Evolutionary conservation across 176 grass and related monocot species (phyloP), one percentile per base, ranked within the genome.

Genomic region (Alopecurus myosuroides): DNA sequence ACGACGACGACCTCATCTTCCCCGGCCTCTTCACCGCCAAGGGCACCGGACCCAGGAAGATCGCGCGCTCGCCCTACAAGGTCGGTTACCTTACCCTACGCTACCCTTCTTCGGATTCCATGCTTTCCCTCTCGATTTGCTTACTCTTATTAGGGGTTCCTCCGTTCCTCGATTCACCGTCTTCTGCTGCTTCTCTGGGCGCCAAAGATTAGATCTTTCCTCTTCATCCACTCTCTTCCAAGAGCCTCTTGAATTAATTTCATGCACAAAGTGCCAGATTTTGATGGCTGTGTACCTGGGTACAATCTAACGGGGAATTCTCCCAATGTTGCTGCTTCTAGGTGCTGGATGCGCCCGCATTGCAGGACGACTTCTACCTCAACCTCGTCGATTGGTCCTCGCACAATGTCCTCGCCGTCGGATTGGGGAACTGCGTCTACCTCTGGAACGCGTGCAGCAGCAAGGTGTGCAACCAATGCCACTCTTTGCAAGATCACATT

Each of bases 371-470:
- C 85, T 99, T 99, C 91, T 99, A 99, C 86, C 84, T 97, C 19
- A 99, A 99, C 77, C 97, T 99, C 15, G 94, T 99, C 13, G 97
- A 99, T 86, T 99, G 94, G 94, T 99, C 97, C 1, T 96, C 97
- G n/a, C 91, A 99, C 18, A 99, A 99, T 82, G 85, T 97, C 26
- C 86, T 99, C 12, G 90, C 97, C 3, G 97, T 99, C 45, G 94
- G 94, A 78, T 77, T 99, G 84, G 97, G 97, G 45, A 97, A 92
- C 86, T 97, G 90, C 46, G 94, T 99, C 28, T 99, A 99, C 73
- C 66, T 97, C 39, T 99, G 97, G 97, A 99, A 99, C 85, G 97
- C 97, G 1, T 99, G 97, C 87, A 99, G 94, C 77, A 99, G 97
- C 86, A 99, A 99, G 90, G 97, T 94, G n/a, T 68, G 74, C 22